Evolutionary conservation across 495 filamentous ascomycete genomes (phyloP).

Genomic region (Neurospora sp.): DNA sequence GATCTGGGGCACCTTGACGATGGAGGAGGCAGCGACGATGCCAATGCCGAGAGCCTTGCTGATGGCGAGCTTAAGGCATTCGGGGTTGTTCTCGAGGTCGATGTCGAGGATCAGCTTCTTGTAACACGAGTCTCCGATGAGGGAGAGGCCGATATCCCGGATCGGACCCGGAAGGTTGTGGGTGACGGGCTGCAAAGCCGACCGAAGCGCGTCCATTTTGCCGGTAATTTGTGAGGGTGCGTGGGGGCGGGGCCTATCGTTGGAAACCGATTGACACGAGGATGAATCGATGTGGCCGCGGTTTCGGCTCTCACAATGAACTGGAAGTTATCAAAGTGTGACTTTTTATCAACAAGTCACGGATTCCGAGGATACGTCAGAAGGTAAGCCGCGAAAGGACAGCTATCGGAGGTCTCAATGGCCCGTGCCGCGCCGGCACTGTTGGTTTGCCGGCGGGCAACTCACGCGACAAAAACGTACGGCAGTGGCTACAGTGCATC

Average conservation of each 20-base stretch:
- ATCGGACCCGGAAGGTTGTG: slow-evolving; percentile 70
- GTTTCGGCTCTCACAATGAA: background rate
- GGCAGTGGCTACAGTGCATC: background rate
- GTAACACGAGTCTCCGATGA: slow-evolving; percentile 81
- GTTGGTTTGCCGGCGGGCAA: background rate
- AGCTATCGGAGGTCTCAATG: background rate
- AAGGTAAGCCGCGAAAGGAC: background rate
- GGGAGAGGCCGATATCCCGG: slow-evolving; percentile 59
- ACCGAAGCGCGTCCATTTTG: slow-evolving; percentile 47
- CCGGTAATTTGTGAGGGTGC: background rate
- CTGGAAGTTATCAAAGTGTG: background rate
- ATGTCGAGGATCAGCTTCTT: slow-evolving; percentile 69
- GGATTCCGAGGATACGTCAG: background rate
- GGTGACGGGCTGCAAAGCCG: slow-evolving; percentile 66
- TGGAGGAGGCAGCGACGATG: slow-evolving; percentile 76
- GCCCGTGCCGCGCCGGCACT: background rate
- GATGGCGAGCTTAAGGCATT: slow-evolving; percentile 76
- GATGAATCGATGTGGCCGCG: background rate
- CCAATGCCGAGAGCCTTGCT: slow-evolving; percentile 87
- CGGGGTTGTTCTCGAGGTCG: slow-evolving; percentile 52
- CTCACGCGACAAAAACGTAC: background rate
- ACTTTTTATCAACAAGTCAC: background rate
- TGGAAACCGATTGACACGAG: background rate
- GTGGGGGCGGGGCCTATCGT: background rate
- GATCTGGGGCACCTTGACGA: slow-evolving; percentile 95